Evolutionary conservation across 2,329 filamentous ascomycete species (phyloP), one percentile per base, ranked within the genome.

Genomic region (Stagonosporopsis chrysanthemi): DNA sequence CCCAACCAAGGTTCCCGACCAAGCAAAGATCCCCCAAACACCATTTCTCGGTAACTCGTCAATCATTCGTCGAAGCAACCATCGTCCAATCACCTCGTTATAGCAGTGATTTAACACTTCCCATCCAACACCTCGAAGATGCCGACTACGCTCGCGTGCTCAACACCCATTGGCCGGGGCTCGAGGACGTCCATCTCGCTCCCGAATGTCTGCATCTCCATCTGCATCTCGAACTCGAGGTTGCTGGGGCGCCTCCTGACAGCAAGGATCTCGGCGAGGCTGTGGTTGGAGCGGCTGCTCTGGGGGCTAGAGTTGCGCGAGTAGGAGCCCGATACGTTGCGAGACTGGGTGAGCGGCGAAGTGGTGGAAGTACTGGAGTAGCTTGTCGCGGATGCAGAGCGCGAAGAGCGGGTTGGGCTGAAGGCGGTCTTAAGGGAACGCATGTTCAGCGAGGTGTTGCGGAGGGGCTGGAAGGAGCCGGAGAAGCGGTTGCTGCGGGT

Each of bases 111-210:
- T 50, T 64, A 75, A 45, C 58, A 66, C 61, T 68, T 69, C 1
- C 74, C 73, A 28, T 74, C 71, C 44, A 77, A 50, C 11, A 77
- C 75, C 69, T 77, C 72, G 36, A 77, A 77, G 29, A 77, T 77
- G 22, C 75, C 72, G 0, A 75, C 69, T 29, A 76, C 75, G 41
- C 71, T 66, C 4, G 69, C 68, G 1, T 60, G 52, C 29, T 45
- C 56, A 6, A 22, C 43, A 1, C 52, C 60, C 35, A 38, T 17
- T 8, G 73, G 72, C 50, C 75, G 24, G 0, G 75, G 75, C 65
- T 77, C 75, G 3, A 77, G 58, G 47, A 75, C 61, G 12, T 67
- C 65, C 14, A 74, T 44, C 51, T 72, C 71, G 33, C 63, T 56
- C 22, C 64, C 65, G 40, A 75, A 77, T 3, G 71, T 49, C 22